These are phyloP conservation scores for Solanum gracilifrons DNA, from an alignment of 257 asterid species.

Conservation along the genomic window DNA sequence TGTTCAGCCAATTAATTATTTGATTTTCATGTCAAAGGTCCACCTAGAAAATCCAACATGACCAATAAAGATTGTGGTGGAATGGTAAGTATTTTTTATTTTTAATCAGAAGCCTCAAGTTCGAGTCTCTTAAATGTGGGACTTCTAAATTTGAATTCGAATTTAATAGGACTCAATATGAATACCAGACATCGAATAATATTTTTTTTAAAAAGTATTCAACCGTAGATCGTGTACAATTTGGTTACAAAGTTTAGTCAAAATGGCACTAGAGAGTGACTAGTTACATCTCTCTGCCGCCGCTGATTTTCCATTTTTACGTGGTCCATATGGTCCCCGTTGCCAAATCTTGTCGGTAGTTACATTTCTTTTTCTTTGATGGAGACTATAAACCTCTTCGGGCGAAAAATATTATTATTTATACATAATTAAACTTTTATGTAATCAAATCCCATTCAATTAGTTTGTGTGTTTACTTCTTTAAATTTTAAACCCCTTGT, in stretches of 20 bases:
- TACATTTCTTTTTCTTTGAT: neutral
- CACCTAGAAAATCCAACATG: too few relatives aligned
- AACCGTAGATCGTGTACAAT: neutral
- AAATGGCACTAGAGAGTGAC: neutral
- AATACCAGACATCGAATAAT: too few relatives aligned
- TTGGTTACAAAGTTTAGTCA: neutral
- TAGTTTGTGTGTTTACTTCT: accelerated
- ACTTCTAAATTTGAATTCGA: too few relatives aligned
- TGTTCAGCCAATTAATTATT: too few relatives aligned
- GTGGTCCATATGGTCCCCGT: neutral
- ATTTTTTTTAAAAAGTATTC: too few relatives aligned
- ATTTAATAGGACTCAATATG: too few relatives aligned
- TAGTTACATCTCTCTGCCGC: neutral
- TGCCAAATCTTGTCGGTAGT: neutral
- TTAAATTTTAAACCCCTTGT: accelerated
- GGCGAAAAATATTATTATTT: too few relatives aligned
- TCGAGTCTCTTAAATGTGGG: accelerated
- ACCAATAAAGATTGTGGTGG: too few relatives aligned
- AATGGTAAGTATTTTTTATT: too few relatives aligned
- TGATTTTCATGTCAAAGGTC: too few relatives aligned
- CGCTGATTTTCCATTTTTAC: neutral
- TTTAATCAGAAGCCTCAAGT: too few relatives aligned
- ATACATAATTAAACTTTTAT: too few relatives aligned
- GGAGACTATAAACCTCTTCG: neutral
- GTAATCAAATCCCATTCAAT: accelerated